A percentile compares a stretch with the other conserved stretches of the same genome.
Evolutionary conservation across 305 asterid species (phyloP).

Genomic region (Fraxinus angustifolia): DNA sequence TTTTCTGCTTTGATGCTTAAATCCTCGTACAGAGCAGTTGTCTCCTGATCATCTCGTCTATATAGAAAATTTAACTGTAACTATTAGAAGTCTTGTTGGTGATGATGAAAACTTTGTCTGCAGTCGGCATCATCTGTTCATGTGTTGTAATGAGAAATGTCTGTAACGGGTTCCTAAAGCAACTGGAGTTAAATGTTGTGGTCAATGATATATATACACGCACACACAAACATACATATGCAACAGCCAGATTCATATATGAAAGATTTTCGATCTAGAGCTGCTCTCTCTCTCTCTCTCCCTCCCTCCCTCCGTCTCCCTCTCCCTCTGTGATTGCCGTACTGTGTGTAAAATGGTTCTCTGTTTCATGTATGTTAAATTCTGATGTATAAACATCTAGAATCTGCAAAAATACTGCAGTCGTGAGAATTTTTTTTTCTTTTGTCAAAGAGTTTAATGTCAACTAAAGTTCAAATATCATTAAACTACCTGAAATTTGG

Average conservation of each 20-base stretch:
- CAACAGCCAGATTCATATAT: conserved; percentile 8
- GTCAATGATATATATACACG: neutral
- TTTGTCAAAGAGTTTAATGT: neutral
- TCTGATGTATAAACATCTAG: neutral
- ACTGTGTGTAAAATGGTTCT: neutral
- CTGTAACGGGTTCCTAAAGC: conserved; percentile 16
- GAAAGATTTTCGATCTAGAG: neutral
- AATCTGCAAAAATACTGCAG: neutral
- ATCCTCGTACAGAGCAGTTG: conserved; percentile 24
- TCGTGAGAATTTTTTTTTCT: neutral
- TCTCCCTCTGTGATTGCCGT: neutral
- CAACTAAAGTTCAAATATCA: neutral
- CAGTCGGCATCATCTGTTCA: conserved; percentile 23
- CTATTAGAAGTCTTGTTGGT: conserved; percentile 9
- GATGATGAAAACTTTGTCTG: conserved; percentile 17
- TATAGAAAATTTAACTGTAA: conserved; percentile 22
- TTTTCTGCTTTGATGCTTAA: conserved; percentile 20
- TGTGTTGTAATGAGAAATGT: conserved; percentile 32
- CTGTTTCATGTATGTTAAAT: neutral
- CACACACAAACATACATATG: neutral
- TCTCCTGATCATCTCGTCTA: conserved; percentile 23
- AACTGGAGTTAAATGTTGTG: neutral
- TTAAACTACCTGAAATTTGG: neutral
- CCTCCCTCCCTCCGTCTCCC: neutral
- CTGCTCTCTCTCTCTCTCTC: neutral